Base-by-base conservation (phyloP, 2,329 filamentous ascomycete genomes). In the Fusarium nodosum region DNA sequence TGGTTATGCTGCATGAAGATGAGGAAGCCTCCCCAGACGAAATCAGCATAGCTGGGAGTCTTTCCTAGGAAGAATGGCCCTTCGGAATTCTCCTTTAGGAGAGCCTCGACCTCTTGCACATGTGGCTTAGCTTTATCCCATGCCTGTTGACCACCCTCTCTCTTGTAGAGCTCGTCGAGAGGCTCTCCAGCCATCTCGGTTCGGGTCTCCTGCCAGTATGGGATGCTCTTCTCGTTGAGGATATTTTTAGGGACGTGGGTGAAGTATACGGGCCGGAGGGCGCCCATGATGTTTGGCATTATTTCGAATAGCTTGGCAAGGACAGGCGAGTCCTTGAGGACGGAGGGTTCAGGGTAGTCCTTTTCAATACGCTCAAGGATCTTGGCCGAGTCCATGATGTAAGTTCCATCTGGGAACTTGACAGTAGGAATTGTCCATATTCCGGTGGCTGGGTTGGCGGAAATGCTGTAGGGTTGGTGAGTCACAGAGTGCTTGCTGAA, bases 31-130 rank as follows among this genome's bases (percentile, higher is more conserved):
- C 83, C 83, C 72, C 88, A 84, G 3, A 88, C 80, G 57, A 92
- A 86, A 74, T 90, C 88, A 6, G 84, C 84, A 75, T 86, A 91
- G 38, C 82, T 82, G 6, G 83, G 79, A 62, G 82, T 83, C 47
- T 84, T 77, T 0, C 91, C 91, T 64, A 86, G 50, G 56, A 92
- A 87, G 74, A 87, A 92, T 0, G 87, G 86, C 0, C 91, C 90
- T 0, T 84, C 82, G 0, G 79, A 74, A 38, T 85, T 85, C 77
- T 88, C 85, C 69, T 84, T 84, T 66, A 92, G 72, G 56, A 88
- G 68, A 3, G 75, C 80, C 48, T 83, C 81, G 2, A 81, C 70
- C 46, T 80, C 75, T 10, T 70, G 68, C 11, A 85, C 22, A 4
- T 68, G 50, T 2, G 78, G 74, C 60, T 80, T 77, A 0, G 82